Conservation (phyloP, 192 early-diverging fungal genomes). For the Thoreauomyces humboldtii region DNA sequence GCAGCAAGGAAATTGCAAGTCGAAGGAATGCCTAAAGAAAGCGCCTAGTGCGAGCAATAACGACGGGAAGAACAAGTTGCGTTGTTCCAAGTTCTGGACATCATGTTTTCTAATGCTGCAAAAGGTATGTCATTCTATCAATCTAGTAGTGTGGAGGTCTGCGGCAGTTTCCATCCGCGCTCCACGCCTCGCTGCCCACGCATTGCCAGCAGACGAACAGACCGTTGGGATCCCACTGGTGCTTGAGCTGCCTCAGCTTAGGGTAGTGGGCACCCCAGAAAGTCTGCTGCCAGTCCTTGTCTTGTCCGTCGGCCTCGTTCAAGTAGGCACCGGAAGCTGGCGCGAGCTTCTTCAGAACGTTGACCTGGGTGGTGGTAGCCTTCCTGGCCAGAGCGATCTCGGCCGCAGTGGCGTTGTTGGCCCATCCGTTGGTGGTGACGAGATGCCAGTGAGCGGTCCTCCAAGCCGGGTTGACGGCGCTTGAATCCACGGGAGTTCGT, state of each 20-base stretch:
- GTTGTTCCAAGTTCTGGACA: no score
- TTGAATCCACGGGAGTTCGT: background rate
- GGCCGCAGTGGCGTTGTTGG: background rate
- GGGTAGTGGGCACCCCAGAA: slow-evolving; percentile 53
- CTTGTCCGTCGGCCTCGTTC: slow-evolving; percentile 46
- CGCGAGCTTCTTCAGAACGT: background rate
- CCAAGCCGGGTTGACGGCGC: slow-evolving; percentile 37
- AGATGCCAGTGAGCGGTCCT: slow-evolving; percentile 28
- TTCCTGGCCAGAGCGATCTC: background rate
- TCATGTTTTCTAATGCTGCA: no score
- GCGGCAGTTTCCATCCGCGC: slow-evolving; percentile 19
- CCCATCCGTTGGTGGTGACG: slow-evolving; percentile 3
- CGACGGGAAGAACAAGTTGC: no score
- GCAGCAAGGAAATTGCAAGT: no score
- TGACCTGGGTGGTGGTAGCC: background rate
- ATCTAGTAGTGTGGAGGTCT: no score
- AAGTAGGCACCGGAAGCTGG: slow-evolving; percentile 34
- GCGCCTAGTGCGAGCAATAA: no score
- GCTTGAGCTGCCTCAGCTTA: slow-evolving; percentile 38
- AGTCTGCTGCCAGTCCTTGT: slow-evolving; percentile 40
- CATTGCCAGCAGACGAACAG: slow-evolving; percentile 46
- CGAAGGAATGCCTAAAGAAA: no score
- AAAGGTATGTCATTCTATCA: no score
- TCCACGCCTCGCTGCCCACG: slow-evolving; percentile 38
- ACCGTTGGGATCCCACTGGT: slow-evolving; percentile 41